phyloP scores from a whole-genome alignment of 495 filamentous ascomycete species.

The Penicillium macrosclerotiorum region DNA sequence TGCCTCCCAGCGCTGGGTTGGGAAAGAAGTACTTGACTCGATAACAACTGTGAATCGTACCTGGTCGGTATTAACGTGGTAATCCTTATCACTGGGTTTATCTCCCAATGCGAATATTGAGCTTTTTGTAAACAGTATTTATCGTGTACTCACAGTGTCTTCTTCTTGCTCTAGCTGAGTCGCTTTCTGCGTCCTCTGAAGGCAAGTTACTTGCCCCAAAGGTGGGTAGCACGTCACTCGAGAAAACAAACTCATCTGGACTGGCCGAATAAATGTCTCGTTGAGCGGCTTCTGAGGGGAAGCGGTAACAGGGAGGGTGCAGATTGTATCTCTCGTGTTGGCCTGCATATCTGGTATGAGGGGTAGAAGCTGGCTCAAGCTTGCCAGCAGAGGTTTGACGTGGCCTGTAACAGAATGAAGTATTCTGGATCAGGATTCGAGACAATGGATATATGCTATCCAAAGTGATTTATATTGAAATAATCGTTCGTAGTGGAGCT shows the following conservation, averaged over 20 bases:
- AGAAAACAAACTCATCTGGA: conserved; percentile 51
- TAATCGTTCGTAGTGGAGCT: no score
- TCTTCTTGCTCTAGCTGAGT: conserved; percentile 21
- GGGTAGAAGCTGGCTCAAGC: neutral
- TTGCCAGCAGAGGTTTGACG: no score
- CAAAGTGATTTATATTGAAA: no score
- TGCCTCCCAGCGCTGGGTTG: conserved; percentile 64
- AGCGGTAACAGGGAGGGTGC: conserved; percentile 24
- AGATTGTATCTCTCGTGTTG: conserved; percentile 16
- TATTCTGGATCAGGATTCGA: no score
- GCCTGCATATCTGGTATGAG: conserved; percentile 23
- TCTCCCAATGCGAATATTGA: neutral
- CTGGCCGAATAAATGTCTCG: conserved; percentile 36
- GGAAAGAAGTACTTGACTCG: conserved; percentile 57
- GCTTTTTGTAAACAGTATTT: neutral
- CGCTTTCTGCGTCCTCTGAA: conserved; percentile 35
- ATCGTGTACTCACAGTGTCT: conserved; percentile 27
- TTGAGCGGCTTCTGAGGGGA: conserved; percentile 15
- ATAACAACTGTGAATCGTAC: conserved; percentile 69
- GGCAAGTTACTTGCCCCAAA: conserved; percentile 64
- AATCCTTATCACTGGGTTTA: conserved; percentile 4
- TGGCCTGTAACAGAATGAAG: no score
- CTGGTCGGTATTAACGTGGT: conserved; percentile 27
- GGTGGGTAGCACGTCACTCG: conserved; percentile 61
- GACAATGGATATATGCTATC: no score